Percentiles rank a stretch among this genome's conserved stretches.
Conservation (phyloP, 1,139 yeast species). For the Protomyces lactucae-debilis region DNA sequence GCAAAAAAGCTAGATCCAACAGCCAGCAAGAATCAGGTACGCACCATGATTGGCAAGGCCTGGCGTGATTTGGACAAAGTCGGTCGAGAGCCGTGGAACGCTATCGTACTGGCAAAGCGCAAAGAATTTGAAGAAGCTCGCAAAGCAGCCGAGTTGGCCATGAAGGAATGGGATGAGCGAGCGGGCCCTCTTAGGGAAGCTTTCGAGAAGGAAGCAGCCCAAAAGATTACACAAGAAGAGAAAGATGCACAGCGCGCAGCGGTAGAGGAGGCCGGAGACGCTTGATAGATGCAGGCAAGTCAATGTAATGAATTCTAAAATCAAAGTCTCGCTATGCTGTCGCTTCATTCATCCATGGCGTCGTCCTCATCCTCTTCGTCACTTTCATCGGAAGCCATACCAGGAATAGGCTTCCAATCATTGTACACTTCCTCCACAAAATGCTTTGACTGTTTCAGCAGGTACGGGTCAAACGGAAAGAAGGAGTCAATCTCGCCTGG, state of each 20-base stretch:
- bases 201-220: background rate
- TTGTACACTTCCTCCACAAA: conserved; percentile 57
- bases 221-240: background rate
- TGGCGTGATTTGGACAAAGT: conserved; percentile 44
- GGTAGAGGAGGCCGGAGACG: background rate
- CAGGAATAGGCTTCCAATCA: conserved; percentile 71
- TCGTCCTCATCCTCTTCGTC: conserved; percentile 41
- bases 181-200: background rate
- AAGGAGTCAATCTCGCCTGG: conserved; percentile 42
- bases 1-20: conserved; percentile 38
- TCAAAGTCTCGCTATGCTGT: background rate
- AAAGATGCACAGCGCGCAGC: background rate
- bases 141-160: background rate
- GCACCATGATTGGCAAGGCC: conserved; percentile 44
- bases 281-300: background rate
- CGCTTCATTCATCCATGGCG: background rate
- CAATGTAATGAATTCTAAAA: background rate
- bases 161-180: background rate
- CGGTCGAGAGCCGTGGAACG: conserved; percentile 39
- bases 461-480: conserved; percentile 92
- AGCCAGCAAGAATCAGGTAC: conserved; percentile 44
- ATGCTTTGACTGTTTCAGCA: conserved; percentile 57
- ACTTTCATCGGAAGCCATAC: conserved; percentile 58
- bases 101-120: conserved; percentile 4
- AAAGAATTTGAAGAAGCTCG: conserved; percentile 3